phyloP scores from a whole-genome alignment of 768 basidiomycete genomes.

The Tubosaeta sp. region DNA sequence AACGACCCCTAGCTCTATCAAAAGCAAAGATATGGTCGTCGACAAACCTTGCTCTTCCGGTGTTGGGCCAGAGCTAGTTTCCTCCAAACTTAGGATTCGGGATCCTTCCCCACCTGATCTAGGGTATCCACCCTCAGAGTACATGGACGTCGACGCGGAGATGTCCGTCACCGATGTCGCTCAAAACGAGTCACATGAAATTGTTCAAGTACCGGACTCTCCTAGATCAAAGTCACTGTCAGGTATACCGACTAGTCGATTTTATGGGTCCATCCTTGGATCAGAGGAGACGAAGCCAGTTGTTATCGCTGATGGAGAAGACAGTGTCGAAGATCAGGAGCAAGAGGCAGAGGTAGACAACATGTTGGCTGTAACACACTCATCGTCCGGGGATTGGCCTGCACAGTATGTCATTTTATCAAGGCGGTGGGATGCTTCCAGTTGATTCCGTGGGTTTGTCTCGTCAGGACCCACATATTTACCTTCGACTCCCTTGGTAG shows the following conservation, averaged over 20 bases:
- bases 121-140: conserved; percentile 17
- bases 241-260: conserved; percentile 16
- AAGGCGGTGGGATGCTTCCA: not conserved
- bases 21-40: conserved; percentile 13
- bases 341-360: conserved; percentile 31
- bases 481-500: conserved; percentile 86
- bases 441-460: not conserved
- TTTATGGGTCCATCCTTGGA: conserved; percentile 17
- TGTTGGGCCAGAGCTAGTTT: conserved; percentile 3
- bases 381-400: conserved; percentile 11
- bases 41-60: conserved; percentile 18
- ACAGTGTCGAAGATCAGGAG: conserved; percentile 25
- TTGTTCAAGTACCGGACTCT: not conserved
- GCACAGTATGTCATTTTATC: conserved; percentile 17
- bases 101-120: conserved; percentile 13
- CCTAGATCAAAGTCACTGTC: conserved; percentile 6
- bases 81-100: conserved; percentile 8
- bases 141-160: conserved; percentile 26
- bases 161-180: not conserved
- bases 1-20: conserved; percentile 18
- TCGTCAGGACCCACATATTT: conserved; percentile 69
- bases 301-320: conserved; percentile 20
- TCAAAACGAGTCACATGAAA: not conserved
- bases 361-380: conserved; percentile 25
- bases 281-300: not conserved